phyloP scores from a whole-genome alignment of 257 asterid genomes.

The Solanum gracilifrons region DNA sequence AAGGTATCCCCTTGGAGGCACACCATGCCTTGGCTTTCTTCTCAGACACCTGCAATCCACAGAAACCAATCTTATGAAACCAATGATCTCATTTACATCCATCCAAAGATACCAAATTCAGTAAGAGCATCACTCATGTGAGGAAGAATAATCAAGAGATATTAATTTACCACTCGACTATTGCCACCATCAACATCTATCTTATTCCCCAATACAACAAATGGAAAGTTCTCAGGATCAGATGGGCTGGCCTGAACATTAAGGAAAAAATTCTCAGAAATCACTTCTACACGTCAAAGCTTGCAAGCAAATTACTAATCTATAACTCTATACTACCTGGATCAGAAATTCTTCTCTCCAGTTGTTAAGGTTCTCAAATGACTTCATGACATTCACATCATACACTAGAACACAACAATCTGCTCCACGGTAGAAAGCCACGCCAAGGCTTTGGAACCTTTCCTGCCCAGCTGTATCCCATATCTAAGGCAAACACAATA shows the following conservation, averaged over 20 bases:
- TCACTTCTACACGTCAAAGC: neutral
- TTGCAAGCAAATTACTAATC: neutral
- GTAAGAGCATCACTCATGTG: neutral
- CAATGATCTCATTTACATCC: neutral
- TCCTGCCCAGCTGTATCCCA: conserved; percentile 80
- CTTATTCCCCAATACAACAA: conserved; percentile 51
- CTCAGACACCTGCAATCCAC: conserved; percentile 39
- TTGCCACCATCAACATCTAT: conserved; percentile 55
- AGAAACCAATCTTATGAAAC: neutral
- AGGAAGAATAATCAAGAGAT: neutral
- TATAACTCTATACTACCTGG: conserved; percentile 23
- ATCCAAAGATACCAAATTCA: neutral
- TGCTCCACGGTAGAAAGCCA: conserved; percentile 65
- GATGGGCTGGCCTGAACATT: conserved; percentile 49
- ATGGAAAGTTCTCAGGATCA: conserved; percentile 55
- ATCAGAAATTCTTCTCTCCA: conserved; percentile 63
- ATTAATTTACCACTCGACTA: conserved; percentile 42
- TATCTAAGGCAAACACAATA: conserved; percentile 23
- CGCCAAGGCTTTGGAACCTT: conserved; percentile 74
- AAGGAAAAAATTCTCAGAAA: neutral
- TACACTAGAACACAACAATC: conserved; percentile 55
- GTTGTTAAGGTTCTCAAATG: conserved; percentile 49
- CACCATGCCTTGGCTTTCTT: conserved; percentile 59
- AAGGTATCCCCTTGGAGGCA: conserved; percentile 54
- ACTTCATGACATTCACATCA: conserved; percentile 41